phyloP scores from a whole-genome alignment of 2,329 filamentous ascomycete species.

The Colletotrichum tofieldiae region DNA sequence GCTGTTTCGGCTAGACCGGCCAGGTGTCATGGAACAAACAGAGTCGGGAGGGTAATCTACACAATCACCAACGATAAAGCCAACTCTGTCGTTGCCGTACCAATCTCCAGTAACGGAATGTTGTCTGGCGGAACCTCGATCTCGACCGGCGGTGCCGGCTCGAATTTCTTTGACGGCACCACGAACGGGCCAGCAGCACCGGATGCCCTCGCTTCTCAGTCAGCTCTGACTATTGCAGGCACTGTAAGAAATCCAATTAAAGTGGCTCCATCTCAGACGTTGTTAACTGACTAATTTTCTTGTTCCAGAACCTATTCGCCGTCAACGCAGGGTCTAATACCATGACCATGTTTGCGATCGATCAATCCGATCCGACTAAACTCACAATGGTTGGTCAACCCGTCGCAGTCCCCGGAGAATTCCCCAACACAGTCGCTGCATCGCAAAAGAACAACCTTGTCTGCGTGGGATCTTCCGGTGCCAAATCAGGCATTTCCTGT shows the following conservation, averaged over 20 bases:
- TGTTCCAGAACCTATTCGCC: constrained; percentile 65
- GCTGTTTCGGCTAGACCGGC: neutral
- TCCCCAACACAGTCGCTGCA: constrained; percentile 67
- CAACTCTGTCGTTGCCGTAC: constrained; percentile 67
- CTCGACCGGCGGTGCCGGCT: constrained; percentile 64
- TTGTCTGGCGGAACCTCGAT: constrained; percentile 60
- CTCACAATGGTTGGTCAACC: constrained; percentile 62
- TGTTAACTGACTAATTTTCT: constrained; percentile 15
- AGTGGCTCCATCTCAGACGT: neutral
- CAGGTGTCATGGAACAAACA: neutral
- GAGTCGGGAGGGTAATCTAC: constrained; percentile 61
- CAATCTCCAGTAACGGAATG: constrained; percentile 62
- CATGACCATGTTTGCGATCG: constrained; percentile 65
- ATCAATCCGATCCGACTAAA: constrained; percentile 57
- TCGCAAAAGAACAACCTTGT: constrained; percentile 60
- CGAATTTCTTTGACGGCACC: constrained; percentile 55
- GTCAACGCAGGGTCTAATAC: constrained; percentile 70
- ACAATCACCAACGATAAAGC: constrained; percentile 67
- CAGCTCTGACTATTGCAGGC: constrained; percentile 63
- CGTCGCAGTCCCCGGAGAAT: constrained; percentile 63
- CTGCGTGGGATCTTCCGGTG: constrained; percentile 64
- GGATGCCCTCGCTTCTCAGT: constrained; percentile 68
- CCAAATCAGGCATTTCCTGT: constrained; percentile 62
- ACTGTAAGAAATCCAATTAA: constrained; percentile 56
- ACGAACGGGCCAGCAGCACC: constrained; percentile 58